Base-by-base conservation (phyloP, 768 basidiomycete species). In the Daedalea quercina region DNA sequence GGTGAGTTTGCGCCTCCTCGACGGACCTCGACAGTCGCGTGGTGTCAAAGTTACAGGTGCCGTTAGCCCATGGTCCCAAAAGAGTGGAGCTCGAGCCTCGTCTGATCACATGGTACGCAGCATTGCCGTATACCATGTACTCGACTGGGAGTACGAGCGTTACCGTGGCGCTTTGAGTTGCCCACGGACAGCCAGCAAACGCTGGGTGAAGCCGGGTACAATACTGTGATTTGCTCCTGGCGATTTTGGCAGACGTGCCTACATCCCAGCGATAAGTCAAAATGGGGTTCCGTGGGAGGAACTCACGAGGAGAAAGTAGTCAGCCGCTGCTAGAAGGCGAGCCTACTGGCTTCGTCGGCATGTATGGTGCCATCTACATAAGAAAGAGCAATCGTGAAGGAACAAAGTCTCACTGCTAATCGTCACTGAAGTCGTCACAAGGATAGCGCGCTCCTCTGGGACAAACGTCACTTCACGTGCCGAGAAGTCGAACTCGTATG, bases 281-380 rank as follows among this genome's bases (percentile, higher is more conserved):
- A 23, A 25, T 19, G 33, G n/a, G 20, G 22, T n/a, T 49, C 48
- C 48, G 48, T 49, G 48, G 22, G 48, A 49, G 48, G 15, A 47
- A 49, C 34, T 22, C 12, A 33, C 23, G 22, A 19, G 20, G 31
- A 3, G 33, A 33, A 20, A 34, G 34, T 17, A 15, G 37, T 40
- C 37, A 40, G 15, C 17, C 6, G 37, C 15, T 15, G 17, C 37
- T 4, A 17, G 37, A 19, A 15, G 15, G 17, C 15, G 4, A 15
- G 19, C 13, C 3, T 3, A 40, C 37, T 7, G 15, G 37, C 37
- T 40, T 40, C 37, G 37, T 40, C 48, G 22, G 25, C n/a, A 28
- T 17, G 28, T 35, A 17, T 13, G 20, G 34, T 15, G n/a, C n/a
- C n/a, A n/a, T 9, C 34, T 20, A 26, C n/a, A 3, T 40, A 19